Percentiles rank a stretch among this genome's conserved stretches.
Conservation (phyloP, 106 monocot species). For the Allium cepa region DNA sequence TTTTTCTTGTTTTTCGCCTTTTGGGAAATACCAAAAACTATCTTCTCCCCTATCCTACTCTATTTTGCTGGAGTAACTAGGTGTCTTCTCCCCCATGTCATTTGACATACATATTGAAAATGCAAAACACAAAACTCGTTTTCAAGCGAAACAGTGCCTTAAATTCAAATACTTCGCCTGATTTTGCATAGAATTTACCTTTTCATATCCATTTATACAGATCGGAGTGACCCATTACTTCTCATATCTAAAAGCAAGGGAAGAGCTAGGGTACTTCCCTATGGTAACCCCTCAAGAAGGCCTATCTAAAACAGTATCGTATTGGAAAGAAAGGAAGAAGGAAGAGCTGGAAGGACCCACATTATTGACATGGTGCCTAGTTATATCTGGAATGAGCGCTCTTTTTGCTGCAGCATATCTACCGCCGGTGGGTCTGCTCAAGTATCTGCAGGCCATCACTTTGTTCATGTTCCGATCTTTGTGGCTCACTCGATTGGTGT, state of each 20-base stretch:
- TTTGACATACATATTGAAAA: too few species aligned
- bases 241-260: conserved; percentile 72
- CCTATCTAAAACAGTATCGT: conserved; percentile 60
- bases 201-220: conserved; percentile 22
- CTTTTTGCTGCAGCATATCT: conserved; percentile 61
- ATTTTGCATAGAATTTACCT: too few species aligned
- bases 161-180: too few species aligned
- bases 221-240: conserved; percentile 96
- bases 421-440: conserved; percentile 56
- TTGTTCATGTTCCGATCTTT: conserved; percentile 61
- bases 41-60: too few species aligned
- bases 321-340: conserved; percentile 73
- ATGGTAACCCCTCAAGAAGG: conserved; percentile 71
- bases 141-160: too few species aligned
- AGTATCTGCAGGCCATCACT: conserved; percentile 12
- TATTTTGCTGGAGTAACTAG: too few species aligned
- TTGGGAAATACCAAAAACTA: too few species aligned
- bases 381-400: conserved; percentile 38
- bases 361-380: conserved; percentile 44
- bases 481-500: conserved; percentile 33
- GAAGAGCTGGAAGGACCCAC: conserved; percentile 72
- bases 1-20: too few species aligned
- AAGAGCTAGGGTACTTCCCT: conserved; percentile 86
- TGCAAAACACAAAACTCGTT: too few species aligned
- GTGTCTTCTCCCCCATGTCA: too few species aligned